Evolutionary conservation across 2,329 filamentous ascomycete species (phyloP).

Genomic region (Aspergillus unguis): DNA sequence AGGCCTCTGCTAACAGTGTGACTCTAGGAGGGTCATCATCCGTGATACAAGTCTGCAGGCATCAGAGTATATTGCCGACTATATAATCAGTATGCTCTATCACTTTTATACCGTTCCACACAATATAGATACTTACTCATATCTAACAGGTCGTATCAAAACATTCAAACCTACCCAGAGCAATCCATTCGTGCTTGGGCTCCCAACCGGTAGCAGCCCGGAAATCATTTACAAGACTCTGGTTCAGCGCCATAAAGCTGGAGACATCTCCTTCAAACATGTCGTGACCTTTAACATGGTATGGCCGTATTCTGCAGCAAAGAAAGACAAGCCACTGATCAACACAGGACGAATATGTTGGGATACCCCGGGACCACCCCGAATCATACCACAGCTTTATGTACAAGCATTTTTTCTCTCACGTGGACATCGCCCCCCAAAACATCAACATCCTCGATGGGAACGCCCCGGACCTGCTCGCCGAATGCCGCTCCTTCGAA

Average conservation of each 20-base stretch:
- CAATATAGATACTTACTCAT: too few species aligned
- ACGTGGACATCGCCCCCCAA: slow-evolving; percentile 73
- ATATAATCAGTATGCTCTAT: slow-evolving; percentile 63
- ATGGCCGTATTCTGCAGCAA: slow-evolving; percentile 23
- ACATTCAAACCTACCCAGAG: slow-evolving; percentile 68
- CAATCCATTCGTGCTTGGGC: slow-evolving; percentile 75
- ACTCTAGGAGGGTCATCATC: slow-evolving; percentile 74
- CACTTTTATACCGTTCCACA: not conserved
- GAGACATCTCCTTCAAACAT: slow-evolving; percentile 76
- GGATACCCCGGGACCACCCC: slow-evolving; percentile 75
- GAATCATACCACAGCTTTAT: slow-evolving; percentile 90
- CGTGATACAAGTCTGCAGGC: slow-evolving; percentile 66
- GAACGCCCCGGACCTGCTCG: slow-evolving; percentile 70
- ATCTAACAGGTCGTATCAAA: slow-evolving; percentile 65
- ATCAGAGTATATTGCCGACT: slow-evolving; percentile 74
- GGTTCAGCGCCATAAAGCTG: slow-evolving; percentile 50
- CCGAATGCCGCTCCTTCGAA: slow-evolving; percentile 77
- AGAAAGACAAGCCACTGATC: slow-evolving; percentile 11
- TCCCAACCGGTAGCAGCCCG: slow-evolving; percentile 80
- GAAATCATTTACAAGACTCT: slow-evolving; percentile 73
- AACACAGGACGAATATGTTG: slow-evolving; percentile 76
- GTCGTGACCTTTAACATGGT: slow-evolving; percentile 92
- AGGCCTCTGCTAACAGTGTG: slow-evolving; percentile 11
- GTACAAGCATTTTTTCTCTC: slow-evolving; percentile 89
- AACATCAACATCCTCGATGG: slow-evolving; percentile 85